A percentile compares a stretch with the other conserved stretches of the same genome.
Evolutionary conservation across 1,284 basidiomycete species (phyloP).

Genomic region (Boletus semigastroideus): DNA sequence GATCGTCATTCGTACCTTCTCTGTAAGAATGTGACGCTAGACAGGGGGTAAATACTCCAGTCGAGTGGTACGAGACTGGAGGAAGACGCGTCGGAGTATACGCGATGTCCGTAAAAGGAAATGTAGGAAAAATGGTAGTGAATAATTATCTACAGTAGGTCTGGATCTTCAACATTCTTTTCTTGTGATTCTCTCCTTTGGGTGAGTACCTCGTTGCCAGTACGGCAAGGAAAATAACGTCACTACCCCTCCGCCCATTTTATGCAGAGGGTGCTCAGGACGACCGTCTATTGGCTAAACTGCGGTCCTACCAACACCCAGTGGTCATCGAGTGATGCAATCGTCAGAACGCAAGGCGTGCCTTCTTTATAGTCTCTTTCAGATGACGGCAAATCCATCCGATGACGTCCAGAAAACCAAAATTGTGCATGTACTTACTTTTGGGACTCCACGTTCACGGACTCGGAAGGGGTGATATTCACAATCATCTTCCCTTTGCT

Average conservation of each 20-base stretch:
- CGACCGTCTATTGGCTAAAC: conserved; percentile 1
- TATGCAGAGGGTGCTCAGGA: neutral
- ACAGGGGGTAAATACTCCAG: no score
- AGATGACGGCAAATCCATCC: neutral
- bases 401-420: neutral
- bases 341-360: neutral
- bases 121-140: no score
- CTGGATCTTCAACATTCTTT: no score
- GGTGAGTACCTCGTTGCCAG: neutral
- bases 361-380: neutral
- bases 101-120: no score
- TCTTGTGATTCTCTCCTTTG: neutral
- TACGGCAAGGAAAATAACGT: neutral
- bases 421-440: conserved; percentile 4
- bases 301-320: neutral
- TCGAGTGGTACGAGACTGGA: no score
- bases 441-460: conserved; percentile 2
- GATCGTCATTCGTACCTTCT: conserved; percentile 1
- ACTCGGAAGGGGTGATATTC: neutral
- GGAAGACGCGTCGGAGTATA: no score
- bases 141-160: no score
- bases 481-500: neutral
- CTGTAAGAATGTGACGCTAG: no score
- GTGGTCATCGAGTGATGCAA: neutral
- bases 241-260: no score